phyloP scores from a whole-genome alignment of 306 rosid species.

The Dalbergia oliveri region DNA sequence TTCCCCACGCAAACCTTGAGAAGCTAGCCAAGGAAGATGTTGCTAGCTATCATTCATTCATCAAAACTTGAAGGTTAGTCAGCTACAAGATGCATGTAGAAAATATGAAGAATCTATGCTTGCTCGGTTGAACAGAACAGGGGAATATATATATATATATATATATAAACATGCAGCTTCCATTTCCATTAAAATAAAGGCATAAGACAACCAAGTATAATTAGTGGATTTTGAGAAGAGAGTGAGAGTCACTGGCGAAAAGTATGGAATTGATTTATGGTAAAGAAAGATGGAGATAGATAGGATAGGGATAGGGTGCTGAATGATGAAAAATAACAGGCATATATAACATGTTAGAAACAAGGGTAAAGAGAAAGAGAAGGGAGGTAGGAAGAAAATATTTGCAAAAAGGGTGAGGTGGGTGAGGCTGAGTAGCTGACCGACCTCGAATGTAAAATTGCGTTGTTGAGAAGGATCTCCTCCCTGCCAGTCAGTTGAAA shows the following conservation, averaged over 20 bases:
- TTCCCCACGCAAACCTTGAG: slow-evolving; percentile 93
- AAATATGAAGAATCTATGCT: slow-evolving; percentile 1
- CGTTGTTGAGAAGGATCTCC: slow-evolving; percentile 90
- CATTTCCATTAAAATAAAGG: no score
- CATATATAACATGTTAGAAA: no score
- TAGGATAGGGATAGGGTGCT: no score
- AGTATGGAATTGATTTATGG: no score
- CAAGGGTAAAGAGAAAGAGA: not conserved
- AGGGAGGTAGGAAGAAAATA: not conserved
- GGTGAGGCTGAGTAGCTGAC: not conserved
- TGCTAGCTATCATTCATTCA: slow-evolving; percentile 58
- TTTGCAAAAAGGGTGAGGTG: not conserved
- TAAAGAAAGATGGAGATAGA: no score
- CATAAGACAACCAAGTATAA: no score
- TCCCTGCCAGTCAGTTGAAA: slow-evolving; percentile 48
- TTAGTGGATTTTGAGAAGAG: no score
- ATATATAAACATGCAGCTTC: no score
- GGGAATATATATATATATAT: no score
- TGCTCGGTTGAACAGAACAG: not conserved
- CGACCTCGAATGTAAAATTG: slow-evolving; percentile 77
- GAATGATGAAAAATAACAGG: no score
- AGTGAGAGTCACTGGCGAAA: no score
- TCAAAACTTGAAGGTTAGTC: slow-evolving; percentile 41
- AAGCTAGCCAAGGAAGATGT: slow-evolving; percentile 79
- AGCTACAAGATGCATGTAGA: slow-evolving; percentile 38